Conservation (phyloP, 768 basidiomycete genomes). For the Naganishia randhawae region DNA sequence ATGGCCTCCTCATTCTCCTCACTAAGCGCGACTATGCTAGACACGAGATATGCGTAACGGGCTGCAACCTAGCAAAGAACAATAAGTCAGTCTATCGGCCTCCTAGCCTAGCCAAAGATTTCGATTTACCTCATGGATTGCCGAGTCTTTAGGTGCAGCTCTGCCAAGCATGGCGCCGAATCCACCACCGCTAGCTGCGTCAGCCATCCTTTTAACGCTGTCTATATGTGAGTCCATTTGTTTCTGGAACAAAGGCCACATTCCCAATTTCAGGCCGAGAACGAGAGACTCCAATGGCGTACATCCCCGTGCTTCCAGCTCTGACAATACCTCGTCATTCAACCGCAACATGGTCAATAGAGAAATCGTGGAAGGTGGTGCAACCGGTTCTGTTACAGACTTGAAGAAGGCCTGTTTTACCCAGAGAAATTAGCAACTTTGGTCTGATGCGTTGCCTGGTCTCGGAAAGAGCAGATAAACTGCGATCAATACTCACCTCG, state of each 20-base stretch:
- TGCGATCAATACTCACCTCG: constrained; percentile 55
- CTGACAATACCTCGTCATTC: constrained; percentile 71
- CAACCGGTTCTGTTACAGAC: constrained; percentile 62
- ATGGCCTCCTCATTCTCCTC: constrained; percentile 86
- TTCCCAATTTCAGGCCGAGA: constrained; percentile 70
- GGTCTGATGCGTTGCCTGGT: neutral
- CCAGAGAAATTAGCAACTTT: neutral
- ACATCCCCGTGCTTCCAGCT: constrained; percentile 73
- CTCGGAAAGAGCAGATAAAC: neutral
- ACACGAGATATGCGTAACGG: constrained; percentile 76
- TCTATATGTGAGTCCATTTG: constrained; percentile 79
- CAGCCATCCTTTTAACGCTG: constrained; percentile 74
- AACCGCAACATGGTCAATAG: constrained; percentile 88
- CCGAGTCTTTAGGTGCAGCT: constrained; percentile 63
- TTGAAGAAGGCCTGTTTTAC: constrained; percentile 59
- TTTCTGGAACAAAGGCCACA: constrained; percentile 94
- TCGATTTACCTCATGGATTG: constrained; percentile 61
- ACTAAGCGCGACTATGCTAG: constrained; percentile 73
- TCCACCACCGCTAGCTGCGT: constrained; percentile 56
- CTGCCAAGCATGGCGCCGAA: constrained; percentile 64
- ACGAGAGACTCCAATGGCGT: constrained; percentile 76
- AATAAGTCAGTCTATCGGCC: neutral
- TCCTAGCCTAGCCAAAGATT: neutral
- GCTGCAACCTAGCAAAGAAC: constrained; percentile 60
- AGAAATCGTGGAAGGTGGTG: constrained; percentile 65